Evolutionary conservation across 495 filamentous ascomycete species (phyloP), one percentile per base, ranked within the genome.

Genomic region (Lophium mytilinum): DNA sequence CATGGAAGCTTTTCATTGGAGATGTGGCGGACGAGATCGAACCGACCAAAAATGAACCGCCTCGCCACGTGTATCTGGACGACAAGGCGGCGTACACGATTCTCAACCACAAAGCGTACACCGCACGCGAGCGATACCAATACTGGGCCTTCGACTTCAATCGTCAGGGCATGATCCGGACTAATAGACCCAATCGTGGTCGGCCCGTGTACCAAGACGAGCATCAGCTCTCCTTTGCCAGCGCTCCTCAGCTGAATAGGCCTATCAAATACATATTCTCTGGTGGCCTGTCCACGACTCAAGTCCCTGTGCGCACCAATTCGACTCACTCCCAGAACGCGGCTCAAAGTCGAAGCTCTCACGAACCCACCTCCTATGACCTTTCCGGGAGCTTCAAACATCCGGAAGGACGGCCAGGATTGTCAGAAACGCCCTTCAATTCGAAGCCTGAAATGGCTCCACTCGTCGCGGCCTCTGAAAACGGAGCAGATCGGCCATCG

Each of bases 91-190:
- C 64, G n/a, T 53, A 65, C 40, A 56, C 54, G 4, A 50, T 68
- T n/a, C 21, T 50, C 42, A 33, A 24, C 15, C 62, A 64, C 42
- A 56, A 62, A 11, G 58, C 53, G 9, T 65, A 65, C 42, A 59
- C 43, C 10, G 24, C 46, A 14, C 14, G 41, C 3, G 56, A 56
- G 35, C 53, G 53, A 9, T 19, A 42, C 18, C 17, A 42, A 18
- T 62, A 45, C 51, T 71, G 66, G 68, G 46, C 58, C 1, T 61
- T 56, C 37, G 68, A 71, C 56, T 69, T 67, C 60, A 53, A 54
- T 19, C 42, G 52, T 19, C 17, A 39, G 12, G 68, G 68, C 43
- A 40, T 35, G 19, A 60, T 71, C 49, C 62, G 53, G 33, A 9
- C 24, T 8, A 51, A 56, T 14, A 52, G 68, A 4, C 47, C 50